These are phyloP conservation scores for Trichoderma aggressivum DNA, from an alignment of 2,329 filamentous ascomycete species.

Conservation along the genomic window DNA sequence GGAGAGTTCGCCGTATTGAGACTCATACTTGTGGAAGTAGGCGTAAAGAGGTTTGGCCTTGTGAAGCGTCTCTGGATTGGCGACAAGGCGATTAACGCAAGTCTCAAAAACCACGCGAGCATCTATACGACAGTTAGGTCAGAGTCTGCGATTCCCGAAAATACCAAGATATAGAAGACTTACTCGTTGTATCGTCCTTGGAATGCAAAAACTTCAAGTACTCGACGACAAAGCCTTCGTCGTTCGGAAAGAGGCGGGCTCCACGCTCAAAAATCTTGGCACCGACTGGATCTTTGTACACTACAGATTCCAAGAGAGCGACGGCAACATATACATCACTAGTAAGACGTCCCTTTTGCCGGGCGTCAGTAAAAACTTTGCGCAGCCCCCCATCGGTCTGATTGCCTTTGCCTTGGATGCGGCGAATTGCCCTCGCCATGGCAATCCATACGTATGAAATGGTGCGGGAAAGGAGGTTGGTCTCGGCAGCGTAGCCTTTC, in stretches of 20 bases:
- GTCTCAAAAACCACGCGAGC: slow-evolving; percentile 95
- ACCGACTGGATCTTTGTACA: slow-evolving; percentile 89
- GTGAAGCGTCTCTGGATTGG: slow-evolving; percentile 68
- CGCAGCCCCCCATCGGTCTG: slow-evolving; percentile 71
- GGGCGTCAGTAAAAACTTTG: slow-evolving; percentile 84
- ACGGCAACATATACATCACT: slow-evolving; percentile 94
- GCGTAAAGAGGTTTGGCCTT: slow-evolving; percentile 83
- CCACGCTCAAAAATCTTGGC: slow-evolving; percentile 96
- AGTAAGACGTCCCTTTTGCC: slow-evolving; percentile 80
- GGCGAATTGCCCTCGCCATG: slow-evolving; percentile 87
- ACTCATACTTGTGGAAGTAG: slow-evolving; percentile 95
- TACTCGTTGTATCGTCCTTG: slow-evolving; percentile 90
- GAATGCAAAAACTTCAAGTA: slow-evolving; percentile 93
- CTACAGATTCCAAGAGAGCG: slow-evolving; percentile 89
- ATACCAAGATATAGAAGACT: slow-evolving; percentile 36
- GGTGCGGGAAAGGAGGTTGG: slow-evolving; percentile 73
- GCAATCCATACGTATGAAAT: slow-evolving; percentile 95
- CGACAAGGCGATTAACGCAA: slow-evolving; percentile 75
- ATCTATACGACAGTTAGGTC: slow-evolving; percentile 52
- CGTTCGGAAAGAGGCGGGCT: slow-evolving; percentile 87
- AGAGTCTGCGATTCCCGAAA: slow-evolving; percentile 15
- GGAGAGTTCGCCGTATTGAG: slow-evolving; percentile 85
- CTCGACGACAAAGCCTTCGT: slow-evolving; percentile 89
- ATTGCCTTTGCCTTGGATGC: slow-evolving; percentile 79
- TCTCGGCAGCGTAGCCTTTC: slow-evolving; percentile 68